Evolutionary conservation across 768 basidiomycete species (phyloP), one percentile per base, ranked within the genome.

Genomic region (Pilatotrama ljubarskyi): DNA sequence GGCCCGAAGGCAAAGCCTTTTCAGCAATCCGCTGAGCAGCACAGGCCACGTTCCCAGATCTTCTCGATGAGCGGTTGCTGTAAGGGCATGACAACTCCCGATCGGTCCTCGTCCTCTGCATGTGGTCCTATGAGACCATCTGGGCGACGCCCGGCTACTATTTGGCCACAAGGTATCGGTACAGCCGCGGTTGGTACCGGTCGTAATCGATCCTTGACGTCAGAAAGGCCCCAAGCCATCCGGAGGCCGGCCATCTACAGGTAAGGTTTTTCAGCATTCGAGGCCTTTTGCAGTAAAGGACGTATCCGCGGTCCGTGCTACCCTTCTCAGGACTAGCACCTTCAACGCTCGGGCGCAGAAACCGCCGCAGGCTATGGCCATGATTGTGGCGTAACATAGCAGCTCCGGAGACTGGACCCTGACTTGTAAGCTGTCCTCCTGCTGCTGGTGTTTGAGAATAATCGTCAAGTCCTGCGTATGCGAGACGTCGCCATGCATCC

Each of bases 371-470:
- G 41, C 38, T 15, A 29, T 47, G 47, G 37, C 38, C 20, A 11
- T 59, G 59, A 61, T 61, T 22, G 59, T 61, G 59, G 59, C 59
- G 53, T 53, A 44, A 41, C 40, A 51, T 42, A 49, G 47, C 48
- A 25, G 29, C 47, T 25, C 59, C 32, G 29, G 47, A 13, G 46
- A 20, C 11, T 22, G 35, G 24, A 29, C 24, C 38, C 22, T 24
- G 22, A 6, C 32, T 32, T 43, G 26, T 41, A 8, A 37, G 18
- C 26, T 24, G 22, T 41, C 40, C n/a, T 26, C 48, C 25, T 32
- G 22, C 44, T 26, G 35, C 41, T 42, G 38, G 29, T 17, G n/a
- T 22, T 22, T 49, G 41, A 48, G 59, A 26, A 46, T 26, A 42
- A 43, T 37, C 53, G 59, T 49, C 47, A 37, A 22, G 22, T 18